A percentile compares a stretch with the other conserved stretches of the same genome.
These are phyloP conservation scores for Lolium perenne DNA, from an alignment of 176 grass and related monocot species.

Conservation along the genomic window DNA sequence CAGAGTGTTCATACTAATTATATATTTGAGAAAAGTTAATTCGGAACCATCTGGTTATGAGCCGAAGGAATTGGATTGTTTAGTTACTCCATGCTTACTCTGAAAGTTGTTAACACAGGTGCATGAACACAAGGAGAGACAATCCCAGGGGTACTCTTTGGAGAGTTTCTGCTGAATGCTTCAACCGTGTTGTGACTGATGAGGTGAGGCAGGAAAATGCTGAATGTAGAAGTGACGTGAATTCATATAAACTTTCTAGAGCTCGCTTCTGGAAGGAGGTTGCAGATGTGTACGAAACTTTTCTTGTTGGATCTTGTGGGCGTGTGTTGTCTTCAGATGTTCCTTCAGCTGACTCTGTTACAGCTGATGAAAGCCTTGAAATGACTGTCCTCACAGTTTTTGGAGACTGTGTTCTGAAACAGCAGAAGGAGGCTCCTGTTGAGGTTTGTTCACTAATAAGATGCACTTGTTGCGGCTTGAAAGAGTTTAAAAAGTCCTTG, in stretches of 20 bases:
- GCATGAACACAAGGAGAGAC: constrained; percentile 99
- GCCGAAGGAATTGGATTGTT: background rate
- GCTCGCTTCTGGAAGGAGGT: constrained; percentile 94
- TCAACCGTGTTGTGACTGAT: constrained; percentile 74
- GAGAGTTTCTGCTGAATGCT: constrained; percentile 93
- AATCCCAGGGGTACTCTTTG: constrained; percentile 91
- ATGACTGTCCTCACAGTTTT: constrained; percentile 86
- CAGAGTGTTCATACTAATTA: constrained; percentile 32
- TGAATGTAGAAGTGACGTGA: constrained; percentile 56
- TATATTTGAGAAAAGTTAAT: constrained; percentile 34
- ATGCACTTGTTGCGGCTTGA: constrained; percentile 18
- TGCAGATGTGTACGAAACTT: constrained; percentile 96
- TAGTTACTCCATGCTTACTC: constrained; percentile 40
- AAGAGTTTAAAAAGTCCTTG: constrained; percentile 23
- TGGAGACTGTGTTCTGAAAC: constrained; percentile 78
- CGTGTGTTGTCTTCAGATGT: constrained; percentile 84
- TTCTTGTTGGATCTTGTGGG: constrained; percentile 97
- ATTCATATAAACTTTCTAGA: constrained; percentile 73
- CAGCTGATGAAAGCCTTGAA: constrained; percentile 90
- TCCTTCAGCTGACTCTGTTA: constrained; percentile 64
- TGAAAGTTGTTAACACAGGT: constrained; percentile 61
- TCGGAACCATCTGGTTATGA: constrained; percentile 32
- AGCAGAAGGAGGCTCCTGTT: constrained; percentile 78
- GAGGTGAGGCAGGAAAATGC: constrained; percentile 61
- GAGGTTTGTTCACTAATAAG: constrained; percentile 59